These are phyloP conservation scores for Nemania diffusa DNA, from an alignment of 2,329 filamentous ascomycete species.

Conservation along the genomic window DNA sequence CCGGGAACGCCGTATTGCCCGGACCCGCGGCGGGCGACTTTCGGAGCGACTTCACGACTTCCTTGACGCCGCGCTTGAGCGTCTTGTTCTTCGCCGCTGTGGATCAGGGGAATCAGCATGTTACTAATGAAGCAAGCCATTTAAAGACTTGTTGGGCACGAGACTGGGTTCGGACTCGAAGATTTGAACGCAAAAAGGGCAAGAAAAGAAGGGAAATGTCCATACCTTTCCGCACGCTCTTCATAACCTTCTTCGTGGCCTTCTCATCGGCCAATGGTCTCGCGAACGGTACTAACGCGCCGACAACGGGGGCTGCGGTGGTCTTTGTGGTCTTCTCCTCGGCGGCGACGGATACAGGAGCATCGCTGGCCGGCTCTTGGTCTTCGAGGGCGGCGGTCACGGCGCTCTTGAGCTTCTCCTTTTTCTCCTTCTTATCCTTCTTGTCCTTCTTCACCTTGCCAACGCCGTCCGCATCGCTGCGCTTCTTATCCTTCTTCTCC, in stretches of 20 bases:
- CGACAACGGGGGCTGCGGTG: conserved; percentile 58
- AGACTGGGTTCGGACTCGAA: not conserved
- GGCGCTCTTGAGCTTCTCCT: conserved; percentile 73
- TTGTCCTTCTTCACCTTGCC: conserved; percentile 71
- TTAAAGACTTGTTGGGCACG: not conserved
- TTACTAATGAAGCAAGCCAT: no score
- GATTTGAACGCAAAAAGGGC: conserved; percentile 3
- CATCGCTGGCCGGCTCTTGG: conserved; percentile 66
- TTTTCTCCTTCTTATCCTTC: conserved; percentile 73
- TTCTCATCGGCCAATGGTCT: conserved; percentile 84
- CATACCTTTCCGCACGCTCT: conserved; percentile 67
- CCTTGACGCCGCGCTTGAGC: conserved; percentile 97
- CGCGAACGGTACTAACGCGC: conserved; percentile 83
- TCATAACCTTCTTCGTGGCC: conserved; percentile 70
- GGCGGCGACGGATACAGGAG: conserved; percentile 55
- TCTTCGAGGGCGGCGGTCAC: conserved; percentile 72
- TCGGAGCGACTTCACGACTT: conserved; percentile 97
- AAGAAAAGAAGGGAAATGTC: conserved; percentile 20
- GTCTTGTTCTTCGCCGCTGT: conserved; percentile 93
- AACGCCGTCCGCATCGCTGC: conserved; percentile 64
- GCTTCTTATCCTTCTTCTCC: conserved; percentile 66
- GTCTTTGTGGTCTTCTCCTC: conserved; percentile 14
- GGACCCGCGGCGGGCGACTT: conserved; percentile 82
- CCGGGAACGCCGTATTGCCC: conserved; percentile 70
- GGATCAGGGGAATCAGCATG: conserved; percentile 17